phyloP scores from a whole-genome alignment of 2,329 filamentous ascomycete species.

The Gaeumannomyces sp. region DNA sequence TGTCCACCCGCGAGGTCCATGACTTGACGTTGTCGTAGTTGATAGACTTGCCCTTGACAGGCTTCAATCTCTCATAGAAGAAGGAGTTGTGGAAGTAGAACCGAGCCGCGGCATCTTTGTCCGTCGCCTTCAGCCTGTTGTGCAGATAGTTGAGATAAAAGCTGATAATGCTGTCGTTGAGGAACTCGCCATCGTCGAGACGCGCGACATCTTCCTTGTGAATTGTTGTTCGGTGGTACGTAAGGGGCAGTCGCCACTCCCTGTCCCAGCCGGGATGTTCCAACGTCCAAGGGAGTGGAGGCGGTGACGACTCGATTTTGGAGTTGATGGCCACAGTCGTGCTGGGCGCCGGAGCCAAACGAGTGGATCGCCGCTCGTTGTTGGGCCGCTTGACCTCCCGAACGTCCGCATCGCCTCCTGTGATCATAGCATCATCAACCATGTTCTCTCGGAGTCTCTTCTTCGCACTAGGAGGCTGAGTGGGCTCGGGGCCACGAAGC shows the following conservation, averaged over 20 bases:
- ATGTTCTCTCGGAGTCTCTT: not conserved
- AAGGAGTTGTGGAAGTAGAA: conserved; percentile 91
- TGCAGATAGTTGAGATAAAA: conserved; percentile 80
- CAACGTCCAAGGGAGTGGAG: conserved; percentile 39
- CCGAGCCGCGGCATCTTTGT: conserved; percentile 51
- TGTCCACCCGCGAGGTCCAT: conserved; percentile 82
- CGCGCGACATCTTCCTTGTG: conserved; percentile 67
- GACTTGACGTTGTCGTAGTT: conserved; percentile 80
- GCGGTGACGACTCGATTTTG: not conserved
- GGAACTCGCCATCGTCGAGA: conserved; percentile 75
- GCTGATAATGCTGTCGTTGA: conserved; percentile 89
- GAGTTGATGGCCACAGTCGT: not conserved
- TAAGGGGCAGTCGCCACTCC: conserved; percentile 51
- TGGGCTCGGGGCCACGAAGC: not conserved
- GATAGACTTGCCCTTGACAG: conserved; percentile 51
- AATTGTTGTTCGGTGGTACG: conserved; percentile 61
- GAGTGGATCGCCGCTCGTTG: not conserved
- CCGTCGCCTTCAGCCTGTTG: conserved; percentile 46
- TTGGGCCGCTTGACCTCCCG: not conserved
- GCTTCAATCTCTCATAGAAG: conserved; percentile 76
- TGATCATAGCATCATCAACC: not conserved
- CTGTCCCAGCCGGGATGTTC: conserved; percentile 44
- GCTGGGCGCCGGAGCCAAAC: not conserved
- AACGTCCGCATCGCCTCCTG: not conserved
- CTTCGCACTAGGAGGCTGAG: not conserved